Base-by-base conservation (phyloP, 1,139 yeast species). In the Blastobotrys indianensis region DNA sequence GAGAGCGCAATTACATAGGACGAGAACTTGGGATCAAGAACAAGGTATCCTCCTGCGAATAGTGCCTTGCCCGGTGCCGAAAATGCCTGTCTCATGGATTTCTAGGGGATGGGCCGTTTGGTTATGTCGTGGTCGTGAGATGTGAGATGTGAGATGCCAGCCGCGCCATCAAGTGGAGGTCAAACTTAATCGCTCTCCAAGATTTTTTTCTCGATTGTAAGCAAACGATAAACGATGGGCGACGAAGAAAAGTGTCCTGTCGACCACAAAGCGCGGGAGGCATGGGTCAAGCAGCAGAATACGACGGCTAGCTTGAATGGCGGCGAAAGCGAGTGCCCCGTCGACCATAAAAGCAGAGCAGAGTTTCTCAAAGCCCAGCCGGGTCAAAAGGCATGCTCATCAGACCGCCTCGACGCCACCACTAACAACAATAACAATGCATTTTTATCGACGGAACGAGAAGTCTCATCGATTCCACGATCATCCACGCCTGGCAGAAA, bases 31-130 rank as follows among this genome's bases (percentile, higher is more conserved):
- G 92, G 90, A 49, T 85, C 94, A 23, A 92, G 70, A 0, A 92
- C 97, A 41, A 92, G 73, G 62, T 92, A 92, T 0, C 98, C 98
- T 9, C 98, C 98, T 0, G 94, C 97, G 13, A 92, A 60, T 32
- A 92, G 71, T 1, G 97, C 97, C 64, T 92, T 92, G 0, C 97
- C 97, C 0, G 98, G 97, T 0, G 97, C 94, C 59, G 96, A 85
- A 60, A 79, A 88, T 13, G 68, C 68, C 32, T 41, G 39, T 42
- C 32, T 44, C 28, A 31, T 20, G 25, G n/a, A n/a, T n/a, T n/a
- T n/a, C n/a, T n/a, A n/a, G n/a, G n/a, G n/a, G n/a, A n/a, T n/a
- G n/a, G n/a, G n/a, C n/a, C n/a, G n/a, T n/a, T n/a, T n/a, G n/a
- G 25, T 36, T 17, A 17, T 6, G 29, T 16, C 7, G 29, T 5